Conservation (phyloP, 164 flowering plant species). For the Hamamelis virginiana region DNA sequence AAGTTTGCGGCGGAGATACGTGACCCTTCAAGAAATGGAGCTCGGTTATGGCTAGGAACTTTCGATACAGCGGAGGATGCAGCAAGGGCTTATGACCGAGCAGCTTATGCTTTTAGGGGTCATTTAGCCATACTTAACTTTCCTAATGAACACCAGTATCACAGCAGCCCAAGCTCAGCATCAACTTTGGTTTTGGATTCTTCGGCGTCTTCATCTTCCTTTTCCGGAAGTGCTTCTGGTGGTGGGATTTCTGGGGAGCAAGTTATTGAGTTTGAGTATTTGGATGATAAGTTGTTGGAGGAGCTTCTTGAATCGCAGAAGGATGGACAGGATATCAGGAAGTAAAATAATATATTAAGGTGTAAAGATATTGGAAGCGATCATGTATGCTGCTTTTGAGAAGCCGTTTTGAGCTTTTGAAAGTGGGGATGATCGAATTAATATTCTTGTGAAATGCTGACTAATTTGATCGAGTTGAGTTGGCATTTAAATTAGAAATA, state of each 20-base stretch:
- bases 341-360: not conserved
- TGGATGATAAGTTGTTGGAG: conserved; percentile 30
- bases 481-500: too few species aligned
- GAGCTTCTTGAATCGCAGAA: conserved; percentile 22
- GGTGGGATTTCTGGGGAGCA: conserved; percentile 6
- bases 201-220: conserved; percentile 7
- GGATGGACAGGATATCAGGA: not conserved
- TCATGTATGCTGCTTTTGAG: too few species aligned
- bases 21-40: conserved; percentile 37
- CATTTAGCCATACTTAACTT: conserved; percentile 43
- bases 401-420: too few species aligned
- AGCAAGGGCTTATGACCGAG: conserved; percentile 40
- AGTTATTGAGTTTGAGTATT: conserved; percentile 34
- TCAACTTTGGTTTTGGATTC: not conserved
- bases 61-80: conserved; percentile 40
- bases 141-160: conserved; percentile 31
- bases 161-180: not conserved
- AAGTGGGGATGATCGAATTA: too few species aligned
- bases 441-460: too few species aligned
- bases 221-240: too few species aligned
- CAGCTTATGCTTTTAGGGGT: conserved; percentile 38
- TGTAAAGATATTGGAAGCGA: not conserved
- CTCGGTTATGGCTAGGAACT: conserved; percentile 42
- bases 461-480: too few species aligned
- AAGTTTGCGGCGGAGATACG: conserved; percentile 47